phyloP scores from a whole-genome alignment of 2,329 filamentous ascomycete species.

The Aspergillus uvarum region DNA sequence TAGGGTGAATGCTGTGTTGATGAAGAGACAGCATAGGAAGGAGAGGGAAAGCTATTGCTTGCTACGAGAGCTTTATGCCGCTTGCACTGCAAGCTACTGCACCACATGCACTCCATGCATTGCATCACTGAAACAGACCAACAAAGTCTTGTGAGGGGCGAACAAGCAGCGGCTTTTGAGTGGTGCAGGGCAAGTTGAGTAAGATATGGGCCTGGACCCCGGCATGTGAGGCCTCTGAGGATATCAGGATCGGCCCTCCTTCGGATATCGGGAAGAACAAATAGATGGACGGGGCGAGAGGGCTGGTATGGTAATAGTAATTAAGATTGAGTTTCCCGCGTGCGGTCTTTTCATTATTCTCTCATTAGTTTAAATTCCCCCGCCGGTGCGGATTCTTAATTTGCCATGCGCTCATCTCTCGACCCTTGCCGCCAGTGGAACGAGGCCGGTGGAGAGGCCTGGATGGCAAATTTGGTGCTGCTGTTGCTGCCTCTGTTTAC shows the following conservation, averaged over 20 bases:
- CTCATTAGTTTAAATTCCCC: not conserved
- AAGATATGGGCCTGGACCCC: not conserved
- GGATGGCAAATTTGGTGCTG: not conserved
- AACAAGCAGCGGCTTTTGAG: not conserved
- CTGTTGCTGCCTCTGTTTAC: no score
- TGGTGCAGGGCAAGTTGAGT: not conserved
- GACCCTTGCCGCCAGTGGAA: not conserved
- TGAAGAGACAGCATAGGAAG: not conserved
- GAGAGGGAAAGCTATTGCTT: not conserved
- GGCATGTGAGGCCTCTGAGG: not conserved
- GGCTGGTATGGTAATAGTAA: not conserved
- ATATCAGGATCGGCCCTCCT: not conserved
- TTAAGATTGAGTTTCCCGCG: not conserved
- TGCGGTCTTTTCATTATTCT: not conserved
- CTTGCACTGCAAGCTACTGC: not conserved
- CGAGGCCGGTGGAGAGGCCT: not conserved
- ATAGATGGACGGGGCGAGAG: not conserved
- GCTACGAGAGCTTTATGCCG: not conserved
- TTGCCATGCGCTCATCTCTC: not conserved
- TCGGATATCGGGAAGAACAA: not conserved
- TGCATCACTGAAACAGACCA: not conserved
- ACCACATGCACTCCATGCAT: not conserved
- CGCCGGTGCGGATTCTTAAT: not conserved
- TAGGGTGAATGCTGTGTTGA: no score
- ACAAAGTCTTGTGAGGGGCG: not conserved